Evolutionary conservation across 345 rosid species (phyloP).

Genomic region (Citrus cavaleriei): DNA sequence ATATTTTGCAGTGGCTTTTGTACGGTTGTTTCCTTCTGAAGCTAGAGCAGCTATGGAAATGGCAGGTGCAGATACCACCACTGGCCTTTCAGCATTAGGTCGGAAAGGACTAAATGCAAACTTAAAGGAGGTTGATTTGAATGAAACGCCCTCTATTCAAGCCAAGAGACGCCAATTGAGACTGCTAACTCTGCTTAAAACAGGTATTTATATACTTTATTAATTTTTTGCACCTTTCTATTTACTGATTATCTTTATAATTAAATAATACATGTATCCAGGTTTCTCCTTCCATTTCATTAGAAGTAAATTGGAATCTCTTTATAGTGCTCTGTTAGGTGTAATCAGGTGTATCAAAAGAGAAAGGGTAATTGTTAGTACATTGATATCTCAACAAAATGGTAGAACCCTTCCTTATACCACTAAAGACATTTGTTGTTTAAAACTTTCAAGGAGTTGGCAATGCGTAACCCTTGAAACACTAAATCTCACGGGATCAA

Average conservation of each 20-base stretch:
- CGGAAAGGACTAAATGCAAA: slow-evolving; percentile 15
- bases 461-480: too few species aligned
- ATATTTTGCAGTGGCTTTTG: slow-evolving; percentile 35
- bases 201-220: slow-evolving; percentile 22
- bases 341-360: too few species aligned
- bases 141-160: slow-evolving; percentile 23
- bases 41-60: slow-evolving; percentile 44
- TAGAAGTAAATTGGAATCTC: too few species aligned
- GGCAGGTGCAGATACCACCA: slow-evolving; percentile 32
- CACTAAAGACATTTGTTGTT: too few species aligned
- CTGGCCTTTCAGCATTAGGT: not conserved
- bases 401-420: too few species aligned
- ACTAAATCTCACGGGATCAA: too few species aligned
- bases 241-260: not conserved
- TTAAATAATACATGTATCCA: too few species aligned
- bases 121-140: slow-evolving; percentile 24
- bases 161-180: slow-evolving; percentile 20
- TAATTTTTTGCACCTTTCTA: not conserved
- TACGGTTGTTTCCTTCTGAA: slow-evolving; percentile 37
- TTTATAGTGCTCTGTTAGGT: too few species aligned
- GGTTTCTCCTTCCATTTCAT: too few species aligned
- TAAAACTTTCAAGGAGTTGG: too few species aligned
- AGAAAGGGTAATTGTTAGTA: too few species aligned
- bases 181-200: slow-evolving; percentile 32
- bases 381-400: too few species aligned